Conservation (phyloP, 2,329 filamentous ascomycete genomes). For the Fusarium graminum region DNA sequence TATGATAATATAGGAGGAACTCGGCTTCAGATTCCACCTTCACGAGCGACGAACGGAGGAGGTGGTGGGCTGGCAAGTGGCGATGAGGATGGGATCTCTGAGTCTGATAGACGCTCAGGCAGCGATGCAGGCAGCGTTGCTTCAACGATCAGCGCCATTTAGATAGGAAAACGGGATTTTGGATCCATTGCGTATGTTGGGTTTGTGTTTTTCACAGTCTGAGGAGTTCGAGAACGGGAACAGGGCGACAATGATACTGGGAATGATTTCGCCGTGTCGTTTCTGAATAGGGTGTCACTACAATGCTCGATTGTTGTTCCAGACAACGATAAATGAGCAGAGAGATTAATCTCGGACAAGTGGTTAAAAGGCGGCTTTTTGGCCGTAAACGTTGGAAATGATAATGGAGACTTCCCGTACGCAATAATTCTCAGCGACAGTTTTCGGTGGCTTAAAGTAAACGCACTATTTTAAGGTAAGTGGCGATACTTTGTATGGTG, state of each 20-base stretch:
- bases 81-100: constrained; percentile 53
- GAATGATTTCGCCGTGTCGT: constrained; percentile 11
- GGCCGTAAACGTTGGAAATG: background rate
- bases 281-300: constrained; percentile 3
- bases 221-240: constrained; percentile 33
- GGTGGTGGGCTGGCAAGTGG: constrained; percentile 48
- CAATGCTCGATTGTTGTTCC: constrained; percentile 1
- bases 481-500: constrained; percentile 19
- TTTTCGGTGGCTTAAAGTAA: background rate
- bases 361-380: background rate
- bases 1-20: constrained; percentile 48
- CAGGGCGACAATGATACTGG: constrained; percentile 16
- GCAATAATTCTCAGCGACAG: background rate
- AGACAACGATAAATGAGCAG: constrained; percentile 11
- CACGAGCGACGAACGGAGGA: constrained; percentile 51
- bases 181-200: constrained; percentile 13
- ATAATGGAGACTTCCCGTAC: background rate
- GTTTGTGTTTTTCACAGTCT: constrained; percentile 18
- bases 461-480: background rate
- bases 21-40: constrained; percentile 52
- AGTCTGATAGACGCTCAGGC: constrained; percentile 54
- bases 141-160: constrained; percentile 52
- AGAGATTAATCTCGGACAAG: constrained; percentile 6
- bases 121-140: constrained; percentile 56
- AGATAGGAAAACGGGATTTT: constrained; percentile 18